Conservation (phyloP, 2,329 filamentous ascomycete species). For the Truncatella angustata region DNA sequence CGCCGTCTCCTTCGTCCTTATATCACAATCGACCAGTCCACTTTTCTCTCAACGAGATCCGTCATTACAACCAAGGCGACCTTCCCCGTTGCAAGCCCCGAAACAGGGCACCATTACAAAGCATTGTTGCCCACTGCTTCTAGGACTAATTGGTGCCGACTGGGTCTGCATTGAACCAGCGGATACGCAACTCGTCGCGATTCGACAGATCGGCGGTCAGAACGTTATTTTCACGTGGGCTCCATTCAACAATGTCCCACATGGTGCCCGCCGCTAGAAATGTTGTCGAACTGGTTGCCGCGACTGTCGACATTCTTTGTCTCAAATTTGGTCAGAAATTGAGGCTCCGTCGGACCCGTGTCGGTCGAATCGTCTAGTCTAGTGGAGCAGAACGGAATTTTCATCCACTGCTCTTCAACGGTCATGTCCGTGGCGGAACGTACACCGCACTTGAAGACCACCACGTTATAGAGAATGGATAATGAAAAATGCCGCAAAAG, state of each 20-base stretch:
- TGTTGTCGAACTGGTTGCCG: not conserved
- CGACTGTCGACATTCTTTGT: not conserved
- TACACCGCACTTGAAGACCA: not conserved
- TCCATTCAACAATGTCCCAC: not conserved
- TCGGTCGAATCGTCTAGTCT: not conserved
- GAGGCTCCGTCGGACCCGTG: constrained; percentile 3
- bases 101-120: constrained; percentile 1
- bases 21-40: not conserved
- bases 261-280: not conserved
- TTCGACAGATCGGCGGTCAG: not conserved
- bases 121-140: not conserved
- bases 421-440: constrained; percentile 1
- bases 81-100: not conserved
- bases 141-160: not conserved
- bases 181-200: no score
- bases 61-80: not conserved
- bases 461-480: no score
- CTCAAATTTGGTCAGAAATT: not conserved
- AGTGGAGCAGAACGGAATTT: not conserved
- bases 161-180: not conserved
- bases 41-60: not conserved
- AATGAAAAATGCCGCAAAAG: no score
- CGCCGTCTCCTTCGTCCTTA: not conserved
- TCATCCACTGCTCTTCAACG: not conserved
- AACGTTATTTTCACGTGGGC: not conserved